Percentiles rank a stretch among this genome's conserved stretches.
Conservation (phyloP, 148 eudicot species). For the Spergularia marina region DNA sequence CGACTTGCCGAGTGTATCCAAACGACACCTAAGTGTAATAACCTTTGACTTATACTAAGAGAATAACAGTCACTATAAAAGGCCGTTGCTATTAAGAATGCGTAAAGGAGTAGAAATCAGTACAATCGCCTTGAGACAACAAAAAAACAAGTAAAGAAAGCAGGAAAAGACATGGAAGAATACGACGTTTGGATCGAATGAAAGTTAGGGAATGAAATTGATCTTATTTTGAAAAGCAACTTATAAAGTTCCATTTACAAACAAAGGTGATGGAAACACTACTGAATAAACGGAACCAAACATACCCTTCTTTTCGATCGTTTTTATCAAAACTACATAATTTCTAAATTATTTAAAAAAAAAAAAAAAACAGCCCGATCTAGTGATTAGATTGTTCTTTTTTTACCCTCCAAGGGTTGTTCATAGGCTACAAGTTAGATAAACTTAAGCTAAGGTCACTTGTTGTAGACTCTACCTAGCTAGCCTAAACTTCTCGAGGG, state of each 20-base stretch:
- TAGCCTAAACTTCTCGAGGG: conserved; percentile 72
- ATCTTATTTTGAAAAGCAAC: not conserved
- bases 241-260: conserved; percentile 24
- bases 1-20: too few relatives aligned
- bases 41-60: not conserved
- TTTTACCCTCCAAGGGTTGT: too few relatives aligned
- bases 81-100: not conserved
- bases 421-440: too few relatives aligned
- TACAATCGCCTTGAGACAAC: conserved; percentile 1
- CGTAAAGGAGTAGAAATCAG: not conserved
- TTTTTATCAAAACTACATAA: too few relatives aligned
- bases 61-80: not conserved
- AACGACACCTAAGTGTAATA: too few relatives aligned
- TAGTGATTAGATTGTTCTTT: not conserved
- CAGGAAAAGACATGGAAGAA: conserved; percentile 1
- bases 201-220: not conserved
- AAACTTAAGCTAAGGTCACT: too few relatives aligned
- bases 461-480: not conserved
- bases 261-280: not conserved
- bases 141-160: conserved; percentile 5
- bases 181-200: conserved; percentile 1
- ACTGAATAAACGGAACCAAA: not conserved
- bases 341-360: not conserved
- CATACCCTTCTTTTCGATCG: not conserved
- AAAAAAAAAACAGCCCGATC: not conserved